phyloP scores from a whole-genome alignment of 768 basidiomycete species.

The Phaffia australis region DNA sequence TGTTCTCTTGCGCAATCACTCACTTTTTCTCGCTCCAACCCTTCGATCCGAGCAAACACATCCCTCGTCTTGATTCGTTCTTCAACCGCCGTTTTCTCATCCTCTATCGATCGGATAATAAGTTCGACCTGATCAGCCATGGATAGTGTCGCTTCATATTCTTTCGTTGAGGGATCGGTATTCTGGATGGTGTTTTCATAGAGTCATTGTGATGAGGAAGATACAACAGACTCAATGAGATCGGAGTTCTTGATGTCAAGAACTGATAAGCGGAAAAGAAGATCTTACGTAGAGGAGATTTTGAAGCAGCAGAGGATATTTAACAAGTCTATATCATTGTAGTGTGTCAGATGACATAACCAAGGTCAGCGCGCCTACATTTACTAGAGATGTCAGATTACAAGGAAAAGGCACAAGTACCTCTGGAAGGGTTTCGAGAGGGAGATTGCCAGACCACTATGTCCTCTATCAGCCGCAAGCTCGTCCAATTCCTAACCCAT shows the following conservation, averaged over 20 bases:
- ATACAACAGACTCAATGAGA: background rate
- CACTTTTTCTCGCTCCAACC: slow-evolving; percentile 84
- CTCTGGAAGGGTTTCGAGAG: slow-evolving; percentile 89
- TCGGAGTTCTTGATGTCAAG: background rate
- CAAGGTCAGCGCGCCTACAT: background rate
- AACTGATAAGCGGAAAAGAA: too few species aligned
- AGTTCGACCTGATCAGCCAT: slow-evolving; percentile 97
- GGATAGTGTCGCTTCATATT: slow-evolving; percentile 81
- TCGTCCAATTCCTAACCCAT: slow-evolving; percentile 53
- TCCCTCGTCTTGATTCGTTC: slow-evolving; percentile 91
- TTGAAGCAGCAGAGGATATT: slow-evolving; percentile 95
- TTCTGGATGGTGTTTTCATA: slow-evolving; percentile 24
- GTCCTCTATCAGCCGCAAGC: slow-evolving; percentile 69
- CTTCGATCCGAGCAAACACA: slow-evolving; percentile 90
- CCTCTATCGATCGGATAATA: slow-evolving; percentile 92
- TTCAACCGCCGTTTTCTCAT: slow-evolving; percentile 93
- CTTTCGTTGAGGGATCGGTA: slow-evolving; percentile 92
- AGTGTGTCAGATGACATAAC: background rate
- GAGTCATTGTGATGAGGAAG: background rate
- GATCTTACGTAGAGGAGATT: slow-evolving; percentile 62
- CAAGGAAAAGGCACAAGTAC: background rate
- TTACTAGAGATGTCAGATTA: background rate
- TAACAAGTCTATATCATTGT: slow-evolving; percentile 51
- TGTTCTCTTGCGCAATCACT: background rate
- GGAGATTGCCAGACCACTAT: slow-evolving; percentile 87